Base-by-base conservation (phyloP, 192 early-diverging fungal genomes). In the Rhizoclosmatium globosum region DNA sequence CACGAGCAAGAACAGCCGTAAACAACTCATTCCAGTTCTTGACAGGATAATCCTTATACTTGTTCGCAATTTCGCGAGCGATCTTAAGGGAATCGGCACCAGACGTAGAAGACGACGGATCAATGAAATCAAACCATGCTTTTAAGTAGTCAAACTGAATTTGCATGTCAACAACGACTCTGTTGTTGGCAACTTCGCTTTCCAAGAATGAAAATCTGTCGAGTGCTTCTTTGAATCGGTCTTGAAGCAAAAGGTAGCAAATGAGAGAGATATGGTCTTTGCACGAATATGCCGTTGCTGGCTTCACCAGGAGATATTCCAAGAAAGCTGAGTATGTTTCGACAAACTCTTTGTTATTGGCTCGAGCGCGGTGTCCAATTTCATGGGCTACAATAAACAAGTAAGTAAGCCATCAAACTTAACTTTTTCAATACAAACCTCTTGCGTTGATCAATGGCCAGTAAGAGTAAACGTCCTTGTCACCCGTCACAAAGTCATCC, bases 361-460 rank as follows among this genome's bases (percentile, higher is more conserved):
- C 64, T 31, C 74, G 74, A 19, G 74, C 13, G 4, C 64, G 9
- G 3, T 76, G 44, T 21, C 74, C 74, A 42, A 76, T 76, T 31
- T 67, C 64, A 57, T 76, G 74, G 17, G 74, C 74, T 76, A 21
- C 6, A 64, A 42, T 17, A 21, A 64, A 42, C 21, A 1, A 17
- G 21, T 64, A 13, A 43, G 19, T 15, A 68, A 47, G 19, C 67
- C 21, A 68, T 47, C 31, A n/a, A 23, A 45, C 4, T 15, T n/a
- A n/a, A n/a, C n/a, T n/a, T n/a, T 15, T 9, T 62, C 0, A 74
- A 21, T 44, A 39, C 41, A 39, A 13, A 76, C 74, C 74, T 76
- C 74, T 43, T 7, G 61, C 74, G n/a, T 76, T 76, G 38, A 76
- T 62, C 48, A 76, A 66, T 31, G 74, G 74, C 74, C 74, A 76